phyloP scores from a whole-genome alignment of 306 rosid genomes.

The Cicer bijugum region DNA sequence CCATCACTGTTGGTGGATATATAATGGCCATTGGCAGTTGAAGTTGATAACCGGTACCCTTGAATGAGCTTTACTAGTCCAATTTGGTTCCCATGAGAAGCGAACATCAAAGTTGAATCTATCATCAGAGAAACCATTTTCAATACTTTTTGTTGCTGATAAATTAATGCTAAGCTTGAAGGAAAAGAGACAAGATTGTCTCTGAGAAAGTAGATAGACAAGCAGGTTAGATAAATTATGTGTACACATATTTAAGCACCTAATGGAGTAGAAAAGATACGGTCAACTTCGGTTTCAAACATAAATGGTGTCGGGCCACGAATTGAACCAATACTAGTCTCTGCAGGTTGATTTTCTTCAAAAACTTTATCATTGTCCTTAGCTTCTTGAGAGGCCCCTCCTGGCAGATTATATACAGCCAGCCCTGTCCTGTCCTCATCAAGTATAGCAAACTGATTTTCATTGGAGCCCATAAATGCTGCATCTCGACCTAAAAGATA shows the following conservation, averaged over 20 bases:
- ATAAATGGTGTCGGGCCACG: slow-evolving; percentile 74
- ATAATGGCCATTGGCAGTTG: slow-evolving; percentile 68
- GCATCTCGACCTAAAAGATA: slow-evolving; percentile 77
- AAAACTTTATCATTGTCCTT: slow-evolving; percentile 62
- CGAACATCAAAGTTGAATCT: slow-evolving; percentile 92
- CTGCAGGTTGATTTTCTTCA: slow-evolving; percentile 65
- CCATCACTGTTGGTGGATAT: slow-evolving; percentile 79
- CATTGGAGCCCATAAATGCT: slow-evolving; percentile 90
- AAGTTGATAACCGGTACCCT: slow-evolving; percentile 76
- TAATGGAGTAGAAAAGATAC: slow-evolving; percentile 87
- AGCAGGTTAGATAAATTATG: not conserved
- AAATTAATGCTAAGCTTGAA: slow-evolving; percentile 33
- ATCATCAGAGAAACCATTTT: slow-evolving; percentile 50
- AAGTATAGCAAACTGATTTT: slow-evolving; percentile 87
- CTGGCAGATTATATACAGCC: slow-evolving; percentile 75
- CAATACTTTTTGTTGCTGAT: slow-evolving; percentile 45
- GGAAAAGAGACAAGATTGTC: not conserved
- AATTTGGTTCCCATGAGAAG: slow-evolving; percentile 90
- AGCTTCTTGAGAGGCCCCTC: slow-evolving; percentile 67
- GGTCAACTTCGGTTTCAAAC: slow-evolving; percentile 89
- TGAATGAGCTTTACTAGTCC: slow-evolving; percentile 86
- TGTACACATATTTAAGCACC: slow-evolving; percentile 52
- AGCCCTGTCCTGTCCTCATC: slow-evolving; percentile 92
- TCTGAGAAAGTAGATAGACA: not conserved
- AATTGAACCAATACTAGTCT: slow-evolving; percentile 57